Conservation (phyloP, 257 asterid genomes). For the Gynochthodes officinalis region DNA sequence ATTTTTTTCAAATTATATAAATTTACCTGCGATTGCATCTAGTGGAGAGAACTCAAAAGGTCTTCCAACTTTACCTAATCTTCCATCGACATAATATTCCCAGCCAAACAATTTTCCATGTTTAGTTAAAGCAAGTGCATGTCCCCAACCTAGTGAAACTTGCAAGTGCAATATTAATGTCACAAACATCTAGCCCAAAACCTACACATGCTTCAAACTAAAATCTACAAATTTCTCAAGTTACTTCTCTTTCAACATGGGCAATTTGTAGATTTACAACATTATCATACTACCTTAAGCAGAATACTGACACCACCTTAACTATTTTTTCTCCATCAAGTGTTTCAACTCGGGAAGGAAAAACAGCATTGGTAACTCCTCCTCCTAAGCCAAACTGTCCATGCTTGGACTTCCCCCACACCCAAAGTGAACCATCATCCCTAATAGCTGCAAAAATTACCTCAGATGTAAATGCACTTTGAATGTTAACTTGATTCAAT, state of each 20-base stretch:
- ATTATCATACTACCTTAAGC: conserved; percentile 44
- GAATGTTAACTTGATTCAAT: conserved; percentile 46
- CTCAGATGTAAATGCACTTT: conserved; percentile 74
- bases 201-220: not conserved
- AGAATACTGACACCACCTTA: conserved; percentile 63
- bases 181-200: not conserved
- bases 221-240: not conserved
- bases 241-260: not conserved
- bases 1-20: conserved; percentile 15
- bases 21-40: conserved; percentile 42
- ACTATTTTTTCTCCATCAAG: conserved; percentile 62
- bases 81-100: conserved; percentile 96
- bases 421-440: conserved; percentile 87
- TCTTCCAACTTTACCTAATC: conserved; percentile 67
- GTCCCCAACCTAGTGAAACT: conserved; percentile 95
- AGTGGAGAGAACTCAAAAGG: conserved; percentile 67
- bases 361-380: conserved; percentile 46
- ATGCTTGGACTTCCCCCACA: conserved; percentile 90
- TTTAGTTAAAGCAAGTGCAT: conserved; percentile 71
- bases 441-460: conserved; percentile 70
- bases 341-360: conserved; percentile 63
- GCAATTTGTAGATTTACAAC: not conserved
- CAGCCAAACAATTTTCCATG: conserved; percentile 81
- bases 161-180: conserved; percentile 29
- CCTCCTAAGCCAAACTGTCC: conserved; percentile 82